These are phyloP conservation scores for Dunaliella primolecta DNA, from an alignment of 139 green algal species.

Conservation along the genomic window DNA sequence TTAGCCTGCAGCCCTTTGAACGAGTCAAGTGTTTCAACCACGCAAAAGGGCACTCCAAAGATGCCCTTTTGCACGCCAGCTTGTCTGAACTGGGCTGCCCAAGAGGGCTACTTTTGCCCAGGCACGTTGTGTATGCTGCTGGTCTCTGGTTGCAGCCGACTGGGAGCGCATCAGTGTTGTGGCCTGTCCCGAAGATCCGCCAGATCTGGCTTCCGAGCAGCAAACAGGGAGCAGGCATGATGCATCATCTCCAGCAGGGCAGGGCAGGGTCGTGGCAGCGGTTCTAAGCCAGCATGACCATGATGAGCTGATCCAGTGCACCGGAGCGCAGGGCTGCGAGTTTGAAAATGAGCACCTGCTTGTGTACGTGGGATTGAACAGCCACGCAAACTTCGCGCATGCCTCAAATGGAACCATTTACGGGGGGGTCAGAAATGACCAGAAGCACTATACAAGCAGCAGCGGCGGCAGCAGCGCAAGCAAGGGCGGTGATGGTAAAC, in stretches of 20 bases:
- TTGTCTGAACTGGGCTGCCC: too few relatives aligned
- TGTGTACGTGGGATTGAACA: constrained; percentile 8
- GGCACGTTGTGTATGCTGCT: too few relatives aligned
- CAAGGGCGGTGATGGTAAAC: background rate
- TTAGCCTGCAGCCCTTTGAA: too few relatives aligned
- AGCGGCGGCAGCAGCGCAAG: background rate
- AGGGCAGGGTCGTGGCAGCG: background rate
- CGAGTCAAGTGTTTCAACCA: too few relatives aligned
- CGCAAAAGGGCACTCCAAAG: too few relatives aligned
- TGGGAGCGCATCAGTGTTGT: constrained; percentile 10
- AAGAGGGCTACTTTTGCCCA: too few relatives aligned
- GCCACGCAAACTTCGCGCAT: background rate
- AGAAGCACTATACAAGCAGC: background rate
- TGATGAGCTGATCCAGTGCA: background rate
- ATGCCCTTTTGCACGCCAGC: too few relatives aligned
- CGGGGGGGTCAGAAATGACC: background rate
- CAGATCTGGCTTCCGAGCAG: too few relatives aligned
- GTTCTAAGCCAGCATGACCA: constrained; percentile 11
- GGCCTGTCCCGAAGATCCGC: background rate
- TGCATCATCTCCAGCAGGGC: too few relatives aligned
- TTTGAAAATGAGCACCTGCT: background rate
- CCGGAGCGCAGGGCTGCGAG: background rate
- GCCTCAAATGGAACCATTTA: constrained; percentile 10
- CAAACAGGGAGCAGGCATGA: too few relatives aligned
- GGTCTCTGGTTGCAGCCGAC: constrained; percentile 3